Base-by-base conservation (phyloP, 1,139 yeast genomes). In the Blastobotrys malaysiensis region DNA sequence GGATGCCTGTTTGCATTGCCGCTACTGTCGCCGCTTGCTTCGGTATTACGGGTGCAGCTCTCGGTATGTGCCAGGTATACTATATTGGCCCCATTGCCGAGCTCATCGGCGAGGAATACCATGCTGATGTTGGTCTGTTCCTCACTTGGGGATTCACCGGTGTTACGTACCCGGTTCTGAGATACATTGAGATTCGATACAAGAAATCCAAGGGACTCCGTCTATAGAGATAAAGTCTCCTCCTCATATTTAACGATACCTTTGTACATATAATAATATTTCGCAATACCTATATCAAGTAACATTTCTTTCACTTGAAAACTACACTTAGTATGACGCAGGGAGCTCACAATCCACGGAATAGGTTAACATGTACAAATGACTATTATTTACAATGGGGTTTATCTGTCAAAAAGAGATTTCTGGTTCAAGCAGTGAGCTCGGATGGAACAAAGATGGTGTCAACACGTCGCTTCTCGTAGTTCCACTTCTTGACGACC, bases 121-220 rank as follows among this genome's bases (percentile, higher is more conserved):
- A 91, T 45, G 90, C 89, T 21, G 95, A 87, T 65, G 70, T 90
- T 48, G 97, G 95, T 43, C 83, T 86, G 80, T 87, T 93, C 83
- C 69, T 89, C 43, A 78, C 88, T 43, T 81, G 86, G 80, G 95
- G 83, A 0, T 83, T 89, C 62, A 74, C 91, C 7, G 87, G 83
- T 0, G 58, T 84, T 3, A 73, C 76, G 0, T 89, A 84, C 65
- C 91, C 96, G 5, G 65, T 75, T 0, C 69, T 82, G 20, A 76
- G 97, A 61, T 85, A 79, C 63, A 62, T 75, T 52, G 97, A 89
- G 66, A 53, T 55, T 20, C 44, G 43, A 16, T 49, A 45, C 51
- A 44, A 36, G n/a, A 48, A 52, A 22, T 14, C 43, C 16, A 20
- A 46, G 43, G 46, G 46, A 16, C 13, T 27, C 6, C 18, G 22